Percentiles rank a stretch among this genome's conserved stretches.
These are phyloP conservation scores for Theobroma cacao DNA, from an alignment of 345 rosid species.

Conservation along the genomic window DNA sequence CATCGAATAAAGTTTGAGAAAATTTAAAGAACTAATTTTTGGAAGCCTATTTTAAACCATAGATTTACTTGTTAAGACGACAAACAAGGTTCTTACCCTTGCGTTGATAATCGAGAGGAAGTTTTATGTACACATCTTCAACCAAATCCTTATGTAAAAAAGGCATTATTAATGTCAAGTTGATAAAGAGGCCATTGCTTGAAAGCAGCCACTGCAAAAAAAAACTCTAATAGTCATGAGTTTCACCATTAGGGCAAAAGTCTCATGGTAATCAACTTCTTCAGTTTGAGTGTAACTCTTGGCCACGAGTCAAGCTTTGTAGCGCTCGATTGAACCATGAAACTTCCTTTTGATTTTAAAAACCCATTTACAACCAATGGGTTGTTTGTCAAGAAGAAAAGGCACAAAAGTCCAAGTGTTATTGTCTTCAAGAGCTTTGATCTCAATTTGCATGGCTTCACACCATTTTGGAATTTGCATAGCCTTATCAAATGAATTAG, in stretches of 20 bases:
- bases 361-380: background rate
- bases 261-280: background rate
- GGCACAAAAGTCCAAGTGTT: too few species aligned
- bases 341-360: background rate
- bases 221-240: background rate
- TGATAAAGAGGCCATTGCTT: too few species aligned
- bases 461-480: too few species aligned
- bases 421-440: too few species aligned
- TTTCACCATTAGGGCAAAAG: background rate
- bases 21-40: background rate
- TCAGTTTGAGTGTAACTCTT: background rate
- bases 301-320: background rate
- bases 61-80: background rate
- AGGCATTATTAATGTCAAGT: too few species aligned
- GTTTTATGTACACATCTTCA: background rate
- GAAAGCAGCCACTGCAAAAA: background rate
- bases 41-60: background rate
- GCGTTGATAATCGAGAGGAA: background rate
- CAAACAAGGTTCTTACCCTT: too few species aligned
- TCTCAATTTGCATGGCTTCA: too few species aligned
- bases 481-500: too few species aligned
- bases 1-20: background rate
- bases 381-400: too few species aligned
- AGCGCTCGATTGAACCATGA: background rate
- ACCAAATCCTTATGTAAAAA: background rate